Base-by-base conservation (phyloP, 768 basidiomycete genomes). In the Pisolithus sp. region DNA sequence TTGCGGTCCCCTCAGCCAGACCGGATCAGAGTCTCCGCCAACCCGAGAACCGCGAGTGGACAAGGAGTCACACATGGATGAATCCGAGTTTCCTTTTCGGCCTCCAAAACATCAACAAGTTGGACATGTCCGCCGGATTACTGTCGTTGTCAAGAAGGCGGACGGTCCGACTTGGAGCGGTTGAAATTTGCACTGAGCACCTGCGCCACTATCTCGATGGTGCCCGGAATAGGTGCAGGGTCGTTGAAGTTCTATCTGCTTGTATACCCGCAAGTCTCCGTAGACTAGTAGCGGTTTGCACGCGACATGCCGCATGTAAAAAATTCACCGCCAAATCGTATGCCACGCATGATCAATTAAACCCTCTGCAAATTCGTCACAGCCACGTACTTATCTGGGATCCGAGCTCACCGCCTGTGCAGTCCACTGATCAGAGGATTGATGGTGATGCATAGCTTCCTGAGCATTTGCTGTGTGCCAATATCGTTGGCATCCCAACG, bases 111-210 rank as follows among this genome's bases (percentile, higher is more conserved):
- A 59, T 39, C 65, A 68, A 52, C 62, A 54, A n/a, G 56, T 61
- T 2, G 73, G 74, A 5, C 73, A 75, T 38, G 67, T 70, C 12
- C 65, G 68, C 26, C 70, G 74, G 13, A 63, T 74, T 53, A 75
- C 69, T 51, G 67, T 74, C 52, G 53, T 62, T 39, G 51, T 72
- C 59, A 71, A 68, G 60, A 68, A 67, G 28, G 26, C 20, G 37
- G 24, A 26, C 43, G 43, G 24, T n/a, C 24, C 28, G 24, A n/a
- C n/a, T n/a, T n/a, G n/a, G n/a, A n/a, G 21, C 5, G 5, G 26
- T 9, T 28, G 26, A 45, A 21, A 42, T 42, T 13, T 3, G 2
- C 41, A 12, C 34, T 34, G 34, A 34, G 4, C 34, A 34, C 13
- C 12, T 13, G 13, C 34, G 34, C 34, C 34, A 34, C 34, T 34